Conservation (phyloP, 805 yeast genomes). For the Yamadazyma kitorensis region DNA sequence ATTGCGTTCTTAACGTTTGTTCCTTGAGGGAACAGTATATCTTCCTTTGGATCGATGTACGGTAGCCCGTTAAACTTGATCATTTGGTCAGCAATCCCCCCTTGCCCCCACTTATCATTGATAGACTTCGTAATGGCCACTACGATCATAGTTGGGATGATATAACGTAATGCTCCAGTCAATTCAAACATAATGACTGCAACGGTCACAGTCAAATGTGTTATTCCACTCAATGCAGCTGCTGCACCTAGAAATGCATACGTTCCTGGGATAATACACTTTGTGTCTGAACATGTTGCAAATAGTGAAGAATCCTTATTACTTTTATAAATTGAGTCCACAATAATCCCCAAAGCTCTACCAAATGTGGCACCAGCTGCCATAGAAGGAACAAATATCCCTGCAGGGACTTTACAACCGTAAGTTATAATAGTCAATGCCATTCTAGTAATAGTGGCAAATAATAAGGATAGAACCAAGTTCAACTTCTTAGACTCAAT, state of each 20-base stretch:
- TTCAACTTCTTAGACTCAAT: slow-evolving; percentile 24
- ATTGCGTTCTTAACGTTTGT: slow-evolving; percentile 54
- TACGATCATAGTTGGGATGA: slow-evolving; percentile 94
- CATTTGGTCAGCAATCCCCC: slow-evolving; percentile 96
- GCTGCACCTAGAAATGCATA: slow-evolving; percentile 97
- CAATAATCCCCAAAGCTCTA: slow-evolving; percentile 73
- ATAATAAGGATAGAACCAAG: slow-evolving; percentile 51
- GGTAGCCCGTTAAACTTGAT: slow-evolving; percentile 88
- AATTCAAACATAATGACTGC: slow-evolving; percentile 94
- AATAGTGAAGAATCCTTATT: slow-evolving; percentile 36
- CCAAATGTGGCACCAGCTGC: slow-evolving; percentile 96
- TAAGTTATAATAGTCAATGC: slow-evolving; percentile 77
- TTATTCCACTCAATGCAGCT: slow-evolving; percentile 90
- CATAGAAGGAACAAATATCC: slow-evolving; percentile 95
- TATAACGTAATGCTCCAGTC: slow-evolving; percentile 90
- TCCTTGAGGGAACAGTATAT: slow-evolving; percentile 44
- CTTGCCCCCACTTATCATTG: slow-evolving; percentile 70
- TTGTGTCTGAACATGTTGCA: slow-evolving; percentile 29
- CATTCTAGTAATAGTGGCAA: slow-evolving; percentile 74
- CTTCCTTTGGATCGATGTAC: slow-evolving; percentile 68
- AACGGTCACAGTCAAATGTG: slow-evolving; percentile 87
- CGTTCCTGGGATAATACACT: slow-evolving; percentile 86
- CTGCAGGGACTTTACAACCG: slow-evolving; percentile 96
- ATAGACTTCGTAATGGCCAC: slow-evolving; percentile 84
- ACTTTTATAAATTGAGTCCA: slow-evolving; percentile 42